Percentiles rank a stretch among this genome's conserved stretches.
phyloP scores from a whole-genome alignment of 495 filamentous ascomycete genomes.

The Lichina pygmaea region DNA sequence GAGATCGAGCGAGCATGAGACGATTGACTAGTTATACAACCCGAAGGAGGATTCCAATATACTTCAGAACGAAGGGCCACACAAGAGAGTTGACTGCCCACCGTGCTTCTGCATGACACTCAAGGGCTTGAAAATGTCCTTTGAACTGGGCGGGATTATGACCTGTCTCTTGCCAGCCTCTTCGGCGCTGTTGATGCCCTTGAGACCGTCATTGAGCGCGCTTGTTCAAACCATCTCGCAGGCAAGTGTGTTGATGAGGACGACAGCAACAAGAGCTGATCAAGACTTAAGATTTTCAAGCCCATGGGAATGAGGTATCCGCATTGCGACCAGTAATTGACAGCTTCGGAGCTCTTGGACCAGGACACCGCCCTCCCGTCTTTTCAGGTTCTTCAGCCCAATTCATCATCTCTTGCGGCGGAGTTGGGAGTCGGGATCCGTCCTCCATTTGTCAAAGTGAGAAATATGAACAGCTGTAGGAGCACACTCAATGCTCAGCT shows the following conservation, averaged over 20 bases:
- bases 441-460: slow-evolving; percentile 18
- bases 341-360: slow-evolving; percentile 74
- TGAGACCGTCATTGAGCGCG: slow-evolving; percentile 97
- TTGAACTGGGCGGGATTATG: slow-evolving; percentile 82
- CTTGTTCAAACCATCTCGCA: slow-evolving; percentile 94
- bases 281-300: slow-evolving; percentile 48
- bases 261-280: too few species aligned
- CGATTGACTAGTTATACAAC: slow-evolving; percentile 97
- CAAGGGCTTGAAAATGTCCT: slow-evolving; percentile 99
- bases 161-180: slow-evolving; percentile 97
- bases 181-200: slow-evolving; percentile 99
- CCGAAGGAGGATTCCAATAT: slow-evolving; percentile 25
- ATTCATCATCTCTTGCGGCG: slow-evolving; percentile 17
- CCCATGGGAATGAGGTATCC: slow-evolving; percentile 56
- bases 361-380: slow-evolving; percentile 70
- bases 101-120: slow-evolving; percentile 97
- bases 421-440: slow-evolving; percentile 45
- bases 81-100: slow-evolving; percentile 14
- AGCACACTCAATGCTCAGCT: not conserved
- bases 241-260: slow-evolving; percentile 17
- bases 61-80: slow-evolving; percentile 13
- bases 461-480: not conserved
- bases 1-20: slow-evolving; percentile 28
- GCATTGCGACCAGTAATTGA: slow-evolving; percentile 16
- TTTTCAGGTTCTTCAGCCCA: slow-evolving; percentile 63